Evolutionary conservation across 208 protist species (phyloP).

Genomic region (Crithidia mellificae): DNA sequence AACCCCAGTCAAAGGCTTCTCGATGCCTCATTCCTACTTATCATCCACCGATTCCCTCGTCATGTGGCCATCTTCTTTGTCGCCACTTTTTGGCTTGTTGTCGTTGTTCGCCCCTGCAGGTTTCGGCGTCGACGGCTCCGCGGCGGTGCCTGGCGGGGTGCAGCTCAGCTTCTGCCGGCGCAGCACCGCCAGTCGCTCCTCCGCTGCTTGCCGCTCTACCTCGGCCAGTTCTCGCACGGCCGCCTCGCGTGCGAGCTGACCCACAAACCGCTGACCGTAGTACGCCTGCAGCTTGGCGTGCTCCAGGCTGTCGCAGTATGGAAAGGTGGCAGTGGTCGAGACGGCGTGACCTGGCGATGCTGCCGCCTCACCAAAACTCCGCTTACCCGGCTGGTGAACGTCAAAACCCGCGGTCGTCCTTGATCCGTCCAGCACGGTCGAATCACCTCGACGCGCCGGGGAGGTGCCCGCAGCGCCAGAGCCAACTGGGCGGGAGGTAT

Average conservation of each 20-base stretch:
- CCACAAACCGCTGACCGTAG: constrained; percentile 20
- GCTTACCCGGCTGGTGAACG: too few relatives aligned
- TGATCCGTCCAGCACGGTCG: too few relatives aligned
- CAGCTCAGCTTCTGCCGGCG: constrained; percentile 1
- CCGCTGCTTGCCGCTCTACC: constrained; percentile 35
- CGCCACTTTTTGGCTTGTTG: too few relatives aligned
- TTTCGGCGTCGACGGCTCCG: neutral
- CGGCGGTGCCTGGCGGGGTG: neutral
- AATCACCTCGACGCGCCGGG: too few relatives aligned
- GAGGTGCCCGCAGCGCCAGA: too few relatives aligned
- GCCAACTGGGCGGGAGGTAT: too few relatives aligned
- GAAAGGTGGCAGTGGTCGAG: neutral
- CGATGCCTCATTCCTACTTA: too few relatives aligned
- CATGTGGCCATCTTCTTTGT: neutral
- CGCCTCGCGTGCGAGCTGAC: constrained; percentile 47
- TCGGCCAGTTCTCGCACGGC: constrained; percentile 53
- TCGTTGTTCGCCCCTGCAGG: too few relatives aligned
- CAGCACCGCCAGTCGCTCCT: constrained; percentile 35
- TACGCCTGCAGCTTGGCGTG: constrained; percentile 33
- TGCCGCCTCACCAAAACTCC: too few relatives aligned
- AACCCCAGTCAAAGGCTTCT: neutral
- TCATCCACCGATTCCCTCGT: constrained; percentile 12
- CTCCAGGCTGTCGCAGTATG: constrained; percentile 23
- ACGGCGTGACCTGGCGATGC: neutral
- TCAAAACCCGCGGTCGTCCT: too few relatives aligned